Evolutionary conservation across 2,329 filamentous ascomycete genomes (phyloP), one percentile per base, ranked within the genome.

Genomic region (Talaromyces sp.): DNA sequence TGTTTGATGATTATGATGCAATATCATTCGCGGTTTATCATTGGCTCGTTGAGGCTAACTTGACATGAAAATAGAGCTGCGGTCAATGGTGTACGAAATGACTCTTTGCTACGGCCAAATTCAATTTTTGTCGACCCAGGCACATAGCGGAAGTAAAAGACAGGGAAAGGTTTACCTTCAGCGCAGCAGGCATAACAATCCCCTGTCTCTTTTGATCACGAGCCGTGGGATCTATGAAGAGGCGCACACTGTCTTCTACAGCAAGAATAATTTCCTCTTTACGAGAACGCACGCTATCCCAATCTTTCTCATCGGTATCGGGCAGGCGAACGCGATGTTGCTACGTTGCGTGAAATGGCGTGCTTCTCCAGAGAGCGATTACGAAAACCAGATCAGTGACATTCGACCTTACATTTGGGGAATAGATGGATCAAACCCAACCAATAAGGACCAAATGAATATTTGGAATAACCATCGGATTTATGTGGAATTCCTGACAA

Each of bases 191-290:
- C 16, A 12, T 35, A 16, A 33, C 28, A 62, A 64, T 31, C 35
- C 39, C 1, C 54, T 64, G 3, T 7, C 59, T 18, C 52, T 62
- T 25, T 25, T 64, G 18, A 44, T 39, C 5, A 54, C 61, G 28
- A 62, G 39, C 21, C 63, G 54, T 23, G 42, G 37, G 23, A 48
- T 62, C 3, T 64, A 64, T 31, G 16, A 62, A 11, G 63, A 64
- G 50, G 59, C 50, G 11, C 63, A 59, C 21, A 21, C 21, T 23
- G 9, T 64, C 16, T 54, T 64, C 14, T 64, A 64, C 56, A 5
- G 33, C 1, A 40, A 40, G 7, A 64, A 62, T 25, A 16, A 54
- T 2, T 64, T 64, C 9, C 8, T 18, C 2, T 62, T 64, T 33
- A 1, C 28, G 6, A 5, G 11, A 4, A 46, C 8, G 12, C 16